These are phyloP conservation scores for Craterostigma plantagineum DNA, from an alignment of 257 asterid species.

Conservation along the genomic window DNA sequence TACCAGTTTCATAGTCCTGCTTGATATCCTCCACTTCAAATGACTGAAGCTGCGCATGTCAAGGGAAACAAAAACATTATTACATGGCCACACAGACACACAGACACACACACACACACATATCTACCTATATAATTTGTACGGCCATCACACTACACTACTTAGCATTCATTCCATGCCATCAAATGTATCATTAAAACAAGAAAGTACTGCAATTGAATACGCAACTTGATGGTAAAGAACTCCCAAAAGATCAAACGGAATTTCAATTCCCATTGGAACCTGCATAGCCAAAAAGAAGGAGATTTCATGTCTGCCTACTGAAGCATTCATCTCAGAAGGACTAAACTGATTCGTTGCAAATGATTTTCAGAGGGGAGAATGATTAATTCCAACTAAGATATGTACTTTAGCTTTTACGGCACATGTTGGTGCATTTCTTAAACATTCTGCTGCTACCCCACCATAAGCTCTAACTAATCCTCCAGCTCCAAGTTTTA, in stretches of 20 bases:
- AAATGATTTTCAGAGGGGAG: not conserved
- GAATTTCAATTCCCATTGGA: conserved; percentile 72
- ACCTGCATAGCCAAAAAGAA: conserved; percentile 50
- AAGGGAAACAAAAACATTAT: not conserved
- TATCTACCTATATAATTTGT: no score
- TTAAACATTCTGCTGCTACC: conserved; percentile 70
- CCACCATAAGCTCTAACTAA: conserved; percentile 96
- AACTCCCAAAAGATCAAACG: conserved; percentile 67
- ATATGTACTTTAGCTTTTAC: conserved; percentile 58
- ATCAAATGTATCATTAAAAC: no score
- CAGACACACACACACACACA: no score
- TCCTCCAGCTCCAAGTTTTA: conserved; percentile 98
- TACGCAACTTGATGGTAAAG: conserved; percentile 59
- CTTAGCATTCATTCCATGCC: no score
- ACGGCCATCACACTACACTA: no score
- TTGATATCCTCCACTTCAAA: conserved; percentile 79
- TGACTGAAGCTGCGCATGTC: conserved; percentile 61
- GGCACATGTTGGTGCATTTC: conserved; percentile 59
- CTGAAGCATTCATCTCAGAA: no score
- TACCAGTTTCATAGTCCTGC: conserved; percentile 90
- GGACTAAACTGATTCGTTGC: not conserved
- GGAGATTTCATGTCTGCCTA: not conserved
- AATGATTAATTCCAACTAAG: no score
- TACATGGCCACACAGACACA: no score
- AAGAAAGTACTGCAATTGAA: no score